Percentiles rank a stretch among this genome's conserved stretches.
phyloP scores from a whole-genome alignment of 305 asterid species.

The Withania somnifera region DNA sequence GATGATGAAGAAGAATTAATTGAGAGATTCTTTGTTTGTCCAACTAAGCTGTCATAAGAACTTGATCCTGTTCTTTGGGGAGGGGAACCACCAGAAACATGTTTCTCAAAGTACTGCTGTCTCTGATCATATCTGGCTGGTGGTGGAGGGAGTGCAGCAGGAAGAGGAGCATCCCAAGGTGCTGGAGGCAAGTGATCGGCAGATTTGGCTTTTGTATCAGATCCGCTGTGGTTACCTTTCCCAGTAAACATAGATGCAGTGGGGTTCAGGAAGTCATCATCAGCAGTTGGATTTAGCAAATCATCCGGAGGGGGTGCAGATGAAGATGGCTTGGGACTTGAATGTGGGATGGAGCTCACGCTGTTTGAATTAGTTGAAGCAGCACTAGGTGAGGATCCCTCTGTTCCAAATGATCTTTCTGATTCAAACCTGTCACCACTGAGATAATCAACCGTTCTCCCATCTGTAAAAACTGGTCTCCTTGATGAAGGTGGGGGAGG shows the following conservation, averaged over 20 bases:
- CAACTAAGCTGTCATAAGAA: conserved; percentile 60
- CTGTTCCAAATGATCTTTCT: conserved; percentile 32
- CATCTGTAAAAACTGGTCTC: conserved; percentile 36
- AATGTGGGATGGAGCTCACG: conserved; percentile 24
- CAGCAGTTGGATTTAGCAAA: conserved; percentile 8
- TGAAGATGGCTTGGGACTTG: conserved; percentile 34
- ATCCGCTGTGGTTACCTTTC: conserved; percentile 23
- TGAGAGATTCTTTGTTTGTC: conserved; percentile 67
- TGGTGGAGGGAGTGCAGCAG: conserved; percentile 65
- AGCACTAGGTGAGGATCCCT: conserved; percentile 29
- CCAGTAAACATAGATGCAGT: conserved; percentile 64
- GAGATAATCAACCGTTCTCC: conserved; percentile 58
- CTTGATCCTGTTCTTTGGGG: conserved; percentile 47
- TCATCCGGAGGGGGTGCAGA: conserved; percentile 23
- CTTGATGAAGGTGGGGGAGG: conserved; percentile 78
- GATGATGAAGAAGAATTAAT: conserved; percentile 41
- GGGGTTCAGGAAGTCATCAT: conserved; percentile 71
- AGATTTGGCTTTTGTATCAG: conserved; percentile 37
- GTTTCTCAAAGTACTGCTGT: conserved; percentile 71
- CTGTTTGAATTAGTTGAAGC: conserved; percentile 27
- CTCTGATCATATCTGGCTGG: conserved; percentile 73
- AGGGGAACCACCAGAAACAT: conserved; percentile 31
- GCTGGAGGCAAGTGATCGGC: conserved; percentile 45
- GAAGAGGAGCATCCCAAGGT: conserved; percentile 45
- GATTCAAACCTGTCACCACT: conserved; percentile 74